Base-by-base conservation (phyloP, 208 protist genomes). In the Blastocrithidia nonstop region DNA sequence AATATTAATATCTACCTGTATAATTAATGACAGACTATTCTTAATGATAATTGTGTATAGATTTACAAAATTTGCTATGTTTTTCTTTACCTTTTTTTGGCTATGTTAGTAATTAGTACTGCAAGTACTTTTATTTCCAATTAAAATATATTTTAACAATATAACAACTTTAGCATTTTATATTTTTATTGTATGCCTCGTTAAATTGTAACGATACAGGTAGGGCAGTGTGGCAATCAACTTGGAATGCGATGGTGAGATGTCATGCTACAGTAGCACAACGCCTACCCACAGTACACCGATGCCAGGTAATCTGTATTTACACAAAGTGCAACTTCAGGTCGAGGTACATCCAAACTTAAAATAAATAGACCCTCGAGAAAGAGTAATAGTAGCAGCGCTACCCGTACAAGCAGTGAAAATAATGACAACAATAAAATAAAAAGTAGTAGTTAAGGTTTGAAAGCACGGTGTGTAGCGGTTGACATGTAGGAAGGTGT, bases 401-500 rank as follows among this genome's bases (percentile, higher is more conserved):
- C n/a, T n/a, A n/a, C 7, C 13, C 13, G 9, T 15, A 16, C 16
- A 17, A 43, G 27, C 22, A 8, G 27, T 17, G 22, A 5, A 3
- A 3, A 44, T 3, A 26, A 19, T 6, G 6, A 38, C 47, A 6
- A 5, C 45, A 56, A 24, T 52, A 48, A 24, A 19, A 25, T 1
- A 22, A 40, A 6, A 25, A 33, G 17, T n/a, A n/a, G n/a, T n/a
- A 16, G 26, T 13, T 32, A 43, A 7, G 21, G 15, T 9, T 58
- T 95, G 0, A 93, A 85, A 44, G 93, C 93, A 9, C 76, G 93
- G 24, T 95, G 94, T 28, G 82, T 98, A 9, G 71, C 95, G 0
- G 72, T 98, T 20, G 96, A 98, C 61, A 97, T 96, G 85, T 93
- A 98, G 66, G 73, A 96, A 44, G 91, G 92, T 46, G 94, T 97